Conservation (phyloP, 2,329 filamentous ascomycete genomes). For the Cladosporium sp. region DNA sequence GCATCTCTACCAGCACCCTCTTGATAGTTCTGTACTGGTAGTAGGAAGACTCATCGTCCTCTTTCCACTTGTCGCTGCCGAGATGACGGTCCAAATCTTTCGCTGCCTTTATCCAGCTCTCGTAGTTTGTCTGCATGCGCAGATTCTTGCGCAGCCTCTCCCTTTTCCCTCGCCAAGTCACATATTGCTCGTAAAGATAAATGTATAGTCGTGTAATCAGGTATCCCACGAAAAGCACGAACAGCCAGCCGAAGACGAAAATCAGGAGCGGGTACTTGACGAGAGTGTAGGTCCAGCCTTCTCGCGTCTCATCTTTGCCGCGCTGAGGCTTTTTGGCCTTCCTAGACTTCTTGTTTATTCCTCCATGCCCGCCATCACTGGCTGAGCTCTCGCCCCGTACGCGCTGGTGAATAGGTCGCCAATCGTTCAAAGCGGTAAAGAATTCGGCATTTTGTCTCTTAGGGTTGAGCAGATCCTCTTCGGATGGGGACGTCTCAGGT, state of each 20-base stretch:
- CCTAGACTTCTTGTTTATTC: slow-evolving; percentile 29
- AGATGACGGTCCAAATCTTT: slow-evolving; percentile 73
- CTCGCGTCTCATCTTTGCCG: slow-evolving; percentile 80
- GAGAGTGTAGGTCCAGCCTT: slow-evolving; percentile 83
- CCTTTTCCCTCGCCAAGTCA: slow-evolving; percentile 80
- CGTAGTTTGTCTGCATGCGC: slow-evolving; percentile 65
- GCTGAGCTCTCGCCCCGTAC: slow-evolving; percentile 43
- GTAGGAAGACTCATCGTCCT: slow-evolving; percentile 65
- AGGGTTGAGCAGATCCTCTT: slow-evolving; percentile 46
- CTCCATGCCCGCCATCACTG: slow-evolving; percentile 16
- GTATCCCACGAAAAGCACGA: slow-evolving; percentile 67
- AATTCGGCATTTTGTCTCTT: slow-evolving; percentile 47
- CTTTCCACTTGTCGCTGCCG: slow-evolving; percentile 74
- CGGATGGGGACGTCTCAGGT: slow-evolving; percentile 63
- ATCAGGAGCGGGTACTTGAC: slow-evolving; percentile 88
- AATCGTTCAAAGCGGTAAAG: slow-evolving; percentile 90
- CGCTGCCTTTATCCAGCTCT: slow-evolving; percentile 76
- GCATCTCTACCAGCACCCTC: slow-evolving; percentile 70
- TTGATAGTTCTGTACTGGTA: slow-evolving; percentile 84
- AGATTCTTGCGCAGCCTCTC: slow-evolving; percentile 65
- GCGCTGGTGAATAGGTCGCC: slow-evolving; percentile 78
- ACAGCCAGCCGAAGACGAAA: slow-evolving; percentile 73
- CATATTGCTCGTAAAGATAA: slow-evolving; percentile 81
- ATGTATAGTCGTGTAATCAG: slow-evolving; percentile 82
- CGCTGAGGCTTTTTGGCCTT: slow-evolving; percentile 39